Conservation (phyloP, 148 eudicot species). For the Silene uniflora region DNA sequence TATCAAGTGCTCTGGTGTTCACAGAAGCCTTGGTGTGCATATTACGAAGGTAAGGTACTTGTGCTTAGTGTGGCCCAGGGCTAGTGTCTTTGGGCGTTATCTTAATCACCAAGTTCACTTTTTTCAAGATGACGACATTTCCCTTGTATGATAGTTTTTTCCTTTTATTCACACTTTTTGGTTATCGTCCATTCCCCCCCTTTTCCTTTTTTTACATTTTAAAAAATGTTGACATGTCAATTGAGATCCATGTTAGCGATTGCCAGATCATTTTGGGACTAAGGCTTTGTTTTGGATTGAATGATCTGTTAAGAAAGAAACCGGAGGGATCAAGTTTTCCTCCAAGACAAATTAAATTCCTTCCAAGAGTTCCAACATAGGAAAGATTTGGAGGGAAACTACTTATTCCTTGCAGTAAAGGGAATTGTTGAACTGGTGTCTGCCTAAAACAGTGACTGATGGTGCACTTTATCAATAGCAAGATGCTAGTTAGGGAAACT, state of each 20-base stretch:
- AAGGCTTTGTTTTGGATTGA: no score
- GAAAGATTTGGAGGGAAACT: no score
- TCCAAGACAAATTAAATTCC: no score
- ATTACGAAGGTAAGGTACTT: constrained; percentile 62
- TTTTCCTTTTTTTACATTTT: no score
- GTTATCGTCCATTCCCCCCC: no score
- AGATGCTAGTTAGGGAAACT: background rate
- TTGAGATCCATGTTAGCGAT: no score
- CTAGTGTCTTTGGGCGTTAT: background rate
- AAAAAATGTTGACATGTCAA: no score
- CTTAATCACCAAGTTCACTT: background rate
- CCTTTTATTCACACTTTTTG: no score
- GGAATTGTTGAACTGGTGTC: background rate
- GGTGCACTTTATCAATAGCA: background rate
- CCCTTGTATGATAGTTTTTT: background rate
- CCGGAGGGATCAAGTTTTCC: no score
- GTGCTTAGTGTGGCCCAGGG: background rate
- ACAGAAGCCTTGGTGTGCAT: constrained; percentile 97
- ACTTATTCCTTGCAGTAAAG: background rate
- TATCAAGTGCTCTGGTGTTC: constrained; percentile 95
- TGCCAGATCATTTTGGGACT: no score
- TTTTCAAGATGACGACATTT: background rate
- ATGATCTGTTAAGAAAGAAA: no score
- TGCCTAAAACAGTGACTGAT: background rate
- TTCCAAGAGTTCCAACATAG: no score